A percentile compares a stretch with the other conserved stretches of the same genome.
Evolutionary conservation across 1,284 basidiomycete genomes (phyloP).

Genomic region (Ganoderma sp.): DNA sequence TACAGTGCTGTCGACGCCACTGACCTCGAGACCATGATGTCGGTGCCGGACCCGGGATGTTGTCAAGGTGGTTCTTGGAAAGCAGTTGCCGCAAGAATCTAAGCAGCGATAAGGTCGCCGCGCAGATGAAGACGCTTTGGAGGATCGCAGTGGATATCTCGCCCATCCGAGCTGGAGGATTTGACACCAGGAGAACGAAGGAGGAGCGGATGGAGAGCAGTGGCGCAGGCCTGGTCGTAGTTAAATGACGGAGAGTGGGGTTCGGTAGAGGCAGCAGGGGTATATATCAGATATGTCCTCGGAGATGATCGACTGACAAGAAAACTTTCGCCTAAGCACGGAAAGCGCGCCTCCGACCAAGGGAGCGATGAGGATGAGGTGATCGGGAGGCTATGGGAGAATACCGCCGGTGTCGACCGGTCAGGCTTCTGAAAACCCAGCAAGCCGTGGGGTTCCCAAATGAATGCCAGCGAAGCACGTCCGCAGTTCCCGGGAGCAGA

Average conservation of each 20-base stretch:
- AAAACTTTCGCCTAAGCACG: slow-evolving; percentile 19
- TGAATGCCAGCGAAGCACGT: slow-evolving; percentile 11
- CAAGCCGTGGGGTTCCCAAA: slow-evolving; percentile 22
- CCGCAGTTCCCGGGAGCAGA: slow-evolving; percentile 16
- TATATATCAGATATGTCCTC: slow-evolving; percentile 30
- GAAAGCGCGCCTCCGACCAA: slow-evolving; percentile 13
- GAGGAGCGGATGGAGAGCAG: slow-evolving; percentile 20
- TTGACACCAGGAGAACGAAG: slow-evolving; percentile 24
- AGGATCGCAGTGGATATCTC: slow-evolving; percentile 24
- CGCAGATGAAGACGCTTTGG: slow-evolving; percentile 29
- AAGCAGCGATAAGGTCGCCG: slow-evolving; percentile 27
- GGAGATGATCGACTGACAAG: slow-evolving; percentile 30
- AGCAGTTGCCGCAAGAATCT: slow-evolving; percentile 24
- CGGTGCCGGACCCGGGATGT: slow-evolving; percentile 33
- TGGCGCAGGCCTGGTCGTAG: slow-evolving; percentile 17
- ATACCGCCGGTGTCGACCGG: slow-evolving; percentile 22
- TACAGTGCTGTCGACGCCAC: slow-evolving; percentile 4
- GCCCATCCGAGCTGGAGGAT: slow-evolving; percentile 17
- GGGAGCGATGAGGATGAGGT: slow-evolving; percentile 16
- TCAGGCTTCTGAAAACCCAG: slow-evolving; percentile 20
- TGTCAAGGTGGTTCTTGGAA: slow-evolving; percentile 29
- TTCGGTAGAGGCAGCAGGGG: slow-evolving; percentile 19
- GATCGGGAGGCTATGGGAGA: slow-evolving; percentile 22
- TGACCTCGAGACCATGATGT: slow-evolving; percentile 30
- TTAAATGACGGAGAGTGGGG: slow-evolving; percentile 21